Evolutionary conservation across 1,139 yeast species (phyloP).

Genomic region (Diutina neorugosa): DNA sequence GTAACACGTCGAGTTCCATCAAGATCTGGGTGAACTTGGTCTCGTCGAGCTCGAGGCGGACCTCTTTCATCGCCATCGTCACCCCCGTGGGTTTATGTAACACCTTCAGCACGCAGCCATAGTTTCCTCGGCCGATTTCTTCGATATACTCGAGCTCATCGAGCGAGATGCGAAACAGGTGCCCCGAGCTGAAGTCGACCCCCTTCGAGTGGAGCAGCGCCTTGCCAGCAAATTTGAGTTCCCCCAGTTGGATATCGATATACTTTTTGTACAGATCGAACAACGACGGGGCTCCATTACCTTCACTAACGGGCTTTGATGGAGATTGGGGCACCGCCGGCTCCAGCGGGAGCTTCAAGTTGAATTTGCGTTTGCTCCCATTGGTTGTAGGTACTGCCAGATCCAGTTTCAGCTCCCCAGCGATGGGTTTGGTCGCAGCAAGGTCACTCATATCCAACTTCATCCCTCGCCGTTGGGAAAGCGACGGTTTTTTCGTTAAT

Average conservation of each 20-base stretch:
- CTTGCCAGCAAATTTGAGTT: slow-evolving; percentile 84
- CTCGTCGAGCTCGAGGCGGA: slow-evolving; percentile 82
- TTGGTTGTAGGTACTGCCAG: slow-evolving; percentile 19
- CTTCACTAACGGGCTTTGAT: not conserved
- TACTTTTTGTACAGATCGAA: slow-evolving; percentile 81
- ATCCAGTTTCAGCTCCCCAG: slow-evolving; percentile 14
- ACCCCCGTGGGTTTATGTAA: slow-evolving; percentile 90
- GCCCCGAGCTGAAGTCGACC: slow-evolving; percentile 79
- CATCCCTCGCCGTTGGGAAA: slow-evolving; percentile 52
- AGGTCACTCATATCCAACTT: slow-evolving; percentile 24
- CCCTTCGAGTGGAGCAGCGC: slow-evolving; percentile 89
- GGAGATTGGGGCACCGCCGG: not conserved
- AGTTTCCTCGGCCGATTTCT: slow-evolving; percentile 90
- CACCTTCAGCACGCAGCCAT: slow-evolving; percentile 89
- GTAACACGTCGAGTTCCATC: slow-evolving; percentile 91
- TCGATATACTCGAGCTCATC: slow-evolving; percentile 78
- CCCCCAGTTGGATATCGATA: slow-evolving; percentile 84
- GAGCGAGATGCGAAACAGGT: slow-evolving; percentile 73
- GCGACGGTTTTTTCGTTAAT: slow-evolving; percentile 29
- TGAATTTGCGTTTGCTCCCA: slow-evolving; percentile 27
- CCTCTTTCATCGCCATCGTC: slow-evolving; percentile 95
- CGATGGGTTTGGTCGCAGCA: slow-evolving; percentile 5
- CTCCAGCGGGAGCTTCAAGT: slow-evolving; percentile 16
- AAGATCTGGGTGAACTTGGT: slow-evolving; percentile 83
- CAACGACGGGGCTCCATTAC: slow-evolving; percentile 15